Evolutionary conservation across 495 filamentous ascomycete genomes (phyloP).

Genomic region (Staphylotrichum tortipilum): DNA sequence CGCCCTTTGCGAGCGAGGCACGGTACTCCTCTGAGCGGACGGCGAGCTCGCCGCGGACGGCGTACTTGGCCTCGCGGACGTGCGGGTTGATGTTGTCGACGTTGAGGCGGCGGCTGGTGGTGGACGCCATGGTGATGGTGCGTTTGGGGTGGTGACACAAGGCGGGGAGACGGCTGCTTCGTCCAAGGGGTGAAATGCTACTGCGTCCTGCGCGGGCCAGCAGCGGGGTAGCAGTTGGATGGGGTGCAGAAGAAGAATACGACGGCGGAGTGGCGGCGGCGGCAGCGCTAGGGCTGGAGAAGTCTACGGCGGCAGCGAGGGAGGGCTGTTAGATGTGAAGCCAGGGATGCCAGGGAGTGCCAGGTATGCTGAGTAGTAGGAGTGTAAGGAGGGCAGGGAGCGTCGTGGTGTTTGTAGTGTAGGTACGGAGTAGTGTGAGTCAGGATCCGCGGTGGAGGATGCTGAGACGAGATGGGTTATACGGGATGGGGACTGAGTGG

Average conservation of each 20-base stretch:
- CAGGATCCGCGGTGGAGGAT: too few relatives aligned
- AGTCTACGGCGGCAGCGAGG: conserved; percentile 3
- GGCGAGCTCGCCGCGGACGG: conserved; percentile 91
- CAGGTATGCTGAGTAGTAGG: conserved; percentile 1
- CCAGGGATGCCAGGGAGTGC: too few relatives aligned
- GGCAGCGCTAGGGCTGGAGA: conserved; percentile 9
- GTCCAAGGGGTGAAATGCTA: neutral
- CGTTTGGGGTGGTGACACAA: conserved; percentile 15
- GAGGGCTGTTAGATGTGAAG: conserved; percentile 13
- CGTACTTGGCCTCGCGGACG: conserved; percentile 80
- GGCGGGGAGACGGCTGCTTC: neutral
- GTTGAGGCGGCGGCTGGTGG: conserved; percentile 49
- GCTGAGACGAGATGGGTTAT: too few relatives aligned
- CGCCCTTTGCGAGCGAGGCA: conserved; percentile 47
- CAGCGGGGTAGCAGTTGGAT: conserved; percentile 15
- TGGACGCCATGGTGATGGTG: conserved; percentile 30
- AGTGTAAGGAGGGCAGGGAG: neutral
- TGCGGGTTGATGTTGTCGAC: conserved; percentile 87
- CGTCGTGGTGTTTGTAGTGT: neutral
- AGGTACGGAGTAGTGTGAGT: too few relatives aligned
- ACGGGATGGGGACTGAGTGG: too few relatives aligned
- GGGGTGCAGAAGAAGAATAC: too few relatives aligned
- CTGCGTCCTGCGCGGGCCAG: neutral
- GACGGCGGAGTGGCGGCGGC: conserved; percentile 17
- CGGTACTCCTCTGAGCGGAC: conserved; percentile 84